Evolutionary conservation across 805 yeast species (phyloP).

Genomic region (Clavispora fructus): DNA sequence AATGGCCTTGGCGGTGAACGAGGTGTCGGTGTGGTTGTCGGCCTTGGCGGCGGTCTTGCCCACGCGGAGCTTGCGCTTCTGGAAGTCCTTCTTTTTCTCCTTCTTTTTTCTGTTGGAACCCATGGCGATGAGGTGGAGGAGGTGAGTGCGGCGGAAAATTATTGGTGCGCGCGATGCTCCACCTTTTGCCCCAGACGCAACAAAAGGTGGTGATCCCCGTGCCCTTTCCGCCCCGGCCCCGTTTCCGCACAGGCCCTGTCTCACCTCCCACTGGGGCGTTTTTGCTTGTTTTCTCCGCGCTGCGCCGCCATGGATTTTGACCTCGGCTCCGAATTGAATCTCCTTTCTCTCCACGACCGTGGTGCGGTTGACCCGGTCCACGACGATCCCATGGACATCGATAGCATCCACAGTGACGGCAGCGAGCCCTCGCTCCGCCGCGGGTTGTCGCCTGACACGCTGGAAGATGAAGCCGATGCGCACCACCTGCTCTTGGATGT

Average conservation of each 20-base stretch:
- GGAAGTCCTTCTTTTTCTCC: constrained; percentile 70
- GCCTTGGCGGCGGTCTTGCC: constrained; percentile 76
- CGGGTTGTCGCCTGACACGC: neutral
- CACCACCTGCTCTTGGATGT: constrained; percentile 13
- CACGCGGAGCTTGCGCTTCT: constrained; percentile 74
- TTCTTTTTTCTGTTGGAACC: constrained; percentile 52
- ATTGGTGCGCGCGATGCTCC: neutral
- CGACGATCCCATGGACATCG: constrained; percentile 22
- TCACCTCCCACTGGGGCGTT: too few species aligned
- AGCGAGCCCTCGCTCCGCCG: neutral
- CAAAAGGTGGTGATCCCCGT: neutral
- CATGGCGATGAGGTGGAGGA: constrained; percentile 13
- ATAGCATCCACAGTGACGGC: constrained; percentile 1
- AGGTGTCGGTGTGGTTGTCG: constrained; percentile 77
- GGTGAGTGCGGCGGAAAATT: neutral
- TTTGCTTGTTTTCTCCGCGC: neutral
- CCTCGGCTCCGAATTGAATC: constrained; percentile 11
- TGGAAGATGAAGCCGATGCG: neutral
- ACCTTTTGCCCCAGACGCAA: neutral
- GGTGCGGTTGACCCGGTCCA: neutral
- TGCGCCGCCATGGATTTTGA: constrained; percentile 5
- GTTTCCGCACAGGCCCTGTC: too few species aligned
- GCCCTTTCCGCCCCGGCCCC: neutral
- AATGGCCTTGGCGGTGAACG: constrained; percentile 66
- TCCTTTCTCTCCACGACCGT: constrained; percentile 6